Evolutionary conservation across 2,329 filamentous ascomycete species (phyloP), one percentile per base, ranked within the genome.

Genomic region (Fusarium acutatum): DNA sequence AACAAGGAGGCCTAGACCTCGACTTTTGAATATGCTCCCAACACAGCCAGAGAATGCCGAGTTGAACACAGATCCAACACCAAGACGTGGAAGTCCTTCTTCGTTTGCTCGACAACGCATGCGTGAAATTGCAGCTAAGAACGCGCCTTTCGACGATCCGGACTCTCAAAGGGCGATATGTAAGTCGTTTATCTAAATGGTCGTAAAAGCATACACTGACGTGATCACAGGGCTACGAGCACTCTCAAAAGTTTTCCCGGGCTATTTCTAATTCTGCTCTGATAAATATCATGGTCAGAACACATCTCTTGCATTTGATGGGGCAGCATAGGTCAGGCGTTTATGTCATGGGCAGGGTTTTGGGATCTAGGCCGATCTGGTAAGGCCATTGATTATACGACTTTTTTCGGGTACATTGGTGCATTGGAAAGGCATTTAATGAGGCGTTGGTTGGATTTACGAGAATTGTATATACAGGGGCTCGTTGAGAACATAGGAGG

Each of bases 101-200:
- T 84, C 83, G 13, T 83, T 85, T 76, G 83, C 84, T 32, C 80
- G 84, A 52, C 81, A 84, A 68, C 80, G 83, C 24, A 85, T 85
- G 82, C 81, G 83, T 49, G 79, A 84, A 54, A 83, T 85, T 68
- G 84, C 84, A 15, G 81, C 81, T 57, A 83, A 80, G 37, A 83
- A 83, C 52, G 82, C 83, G 59, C 83, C 84, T 38, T 82, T 85
- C 68, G 83, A 84, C 34, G 84, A 85, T 49, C 83, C 83, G 13
- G 83, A 85, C 69, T 77, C 79, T 54, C 78, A 79, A 54, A 80
- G 79, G 67, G 81, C 83, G 38, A 79, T 80, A 67, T 85, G 84
- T 85, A 75, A 81, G 83, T 81, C 46, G 7, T 40, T 17, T 3
- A 17, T 34, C 12, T 8, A 7, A 53, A 17, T 17, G 13, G 17